A percentile compares a stretch with the other conserved stretches of the same genome.
phyloP scores from a whole-genome alignment of 345 rosid species.

The Populus deltoides region DNA sequence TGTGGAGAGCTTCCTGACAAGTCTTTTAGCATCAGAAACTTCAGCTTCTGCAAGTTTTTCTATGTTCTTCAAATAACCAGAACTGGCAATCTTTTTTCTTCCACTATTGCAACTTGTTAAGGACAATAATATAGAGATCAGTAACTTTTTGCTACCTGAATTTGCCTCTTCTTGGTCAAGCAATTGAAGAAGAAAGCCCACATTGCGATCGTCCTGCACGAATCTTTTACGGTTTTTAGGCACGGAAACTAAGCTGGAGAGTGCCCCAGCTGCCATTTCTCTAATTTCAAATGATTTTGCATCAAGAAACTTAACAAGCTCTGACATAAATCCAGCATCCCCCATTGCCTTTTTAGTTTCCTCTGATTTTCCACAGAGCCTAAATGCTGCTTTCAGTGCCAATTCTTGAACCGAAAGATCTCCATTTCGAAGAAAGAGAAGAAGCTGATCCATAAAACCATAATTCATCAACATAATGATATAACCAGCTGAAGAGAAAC shows the following conservation, averaged over 20 bases:
- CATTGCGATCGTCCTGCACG: constrained; percentile 63
- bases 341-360: constrained; percentile 75
- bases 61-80: constrained; percentile 73
- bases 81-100: constrained; percentile 70
- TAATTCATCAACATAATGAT: constrained; percentile 41
- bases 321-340: constrained; percentile 76
- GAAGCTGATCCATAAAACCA: constrained; percentile 59
- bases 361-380: constrained; percentile 58
- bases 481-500: constrained; percentile 50
- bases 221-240: constrained; percentile 68
- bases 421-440: constrained; percentile 50
- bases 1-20: constrained; percentile 68
- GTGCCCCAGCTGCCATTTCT: constrained; percentile 71
- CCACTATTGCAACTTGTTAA: constrained; percentile 66
- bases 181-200: constrained; percentile 54
- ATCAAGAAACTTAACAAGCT: constrained; percentile 65
- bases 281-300: constrained; percentile 74
- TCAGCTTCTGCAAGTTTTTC: constrained; percentile 86
- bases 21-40: constrained; percentile 75
- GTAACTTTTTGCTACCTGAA: constrained; percentile 51
- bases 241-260: constrained; percentile 52
- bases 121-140: constrained; percentile 68
- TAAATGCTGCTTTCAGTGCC: constrained; percentile 61
- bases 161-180: constrained; percentile 61
- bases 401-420: constrained; percentile 78